Conservation (phyloP, 495 filamentous ascomycete genomes). For the Filosporella fistucella region DNA sequence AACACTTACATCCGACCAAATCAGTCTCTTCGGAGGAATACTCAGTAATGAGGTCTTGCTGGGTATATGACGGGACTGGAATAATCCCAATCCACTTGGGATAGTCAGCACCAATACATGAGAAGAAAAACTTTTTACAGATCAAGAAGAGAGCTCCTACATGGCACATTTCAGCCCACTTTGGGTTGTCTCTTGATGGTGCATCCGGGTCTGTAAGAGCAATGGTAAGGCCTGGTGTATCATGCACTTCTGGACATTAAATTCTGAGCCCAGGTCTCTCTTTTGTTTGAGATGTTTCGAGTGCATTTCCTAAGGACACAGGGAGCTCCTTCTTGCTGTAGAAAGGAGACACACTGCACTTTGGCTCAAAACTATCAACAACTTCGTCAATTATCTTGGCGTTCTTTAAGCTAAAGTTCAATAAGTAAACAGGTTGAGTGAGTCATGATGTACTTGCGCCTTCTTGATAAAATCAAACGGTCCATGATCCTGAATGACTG, state of each 20-base stretch:
- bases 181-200: constrained; percentile 56
- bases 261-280: constrained; percentile 44
- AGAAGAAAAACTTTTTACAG: too few relatives aligned
- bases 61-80: too few relatives aligned
- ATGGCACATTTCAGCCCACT: constrained; percentile 70
- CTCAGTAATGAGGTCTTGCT: too few relatives aligned
- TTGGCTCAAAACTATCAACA: constrained; percentile 58
- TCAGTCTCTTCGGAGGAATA: too few relatives aligned
- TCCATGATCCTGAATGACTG: neutral
- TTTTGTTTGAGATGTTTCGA: constrained; percentile 47
- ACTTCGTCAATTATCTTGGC: constrained; percentile 60
- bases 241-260: constrained; percentile 12
- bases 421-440: neutral
- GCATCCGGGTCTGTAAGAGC: constrained; percentile 68
- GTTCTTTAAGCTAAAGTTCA: constrained; percentile 41
- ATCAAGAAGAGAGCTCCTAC: too few relatives aligned
- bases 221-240: constrained; percentile 29
- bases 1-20: constrained; percentile 17
- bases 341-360: constrained; percentile 41
- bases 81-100: constrained; percentile 60
- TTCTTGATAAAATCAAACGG: neutral
- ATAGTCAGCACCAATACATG: too few relatives aligned
- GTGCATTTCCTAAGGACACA: constrained; percentile 55
- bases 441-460: neutral
- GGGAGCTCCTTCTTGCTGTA: constrained; percentile 44